Evolutionary conservation across 441 rosid genomes (phyloP).

Genomic region (Erodium trifolium): DNA sequence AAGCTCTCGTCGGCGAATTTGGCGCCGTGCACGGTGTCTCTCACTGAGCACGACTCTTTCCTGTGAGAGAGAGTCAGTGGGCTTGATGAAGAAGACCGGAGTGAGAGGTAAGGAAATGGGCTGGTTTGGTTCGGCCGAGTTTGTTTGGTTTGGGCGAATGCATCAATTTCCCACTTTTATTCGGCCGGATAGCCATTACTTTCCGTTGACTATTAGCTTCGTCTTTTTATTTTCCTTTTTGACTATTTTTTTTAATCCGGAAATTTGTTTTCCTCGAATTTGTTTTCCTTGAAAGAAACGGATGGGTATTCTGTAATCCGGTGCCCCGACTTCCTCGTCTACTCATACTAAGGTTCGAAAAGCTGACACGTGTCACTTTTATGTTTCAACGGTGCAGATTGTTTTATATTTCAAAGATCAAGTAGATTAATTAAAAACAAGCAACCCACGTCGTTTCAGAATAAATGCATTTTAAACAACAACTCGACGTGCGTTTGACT

Average conservation of each 20-base stretch:
- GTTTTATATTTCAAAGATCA: background rate
- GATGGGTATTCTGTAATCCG: background rate
- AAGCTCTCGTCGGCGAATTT: slow-evolving; percentile 7
- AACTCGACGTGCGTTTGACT: too few species aligned
- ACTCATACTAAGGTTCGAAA: background rate
- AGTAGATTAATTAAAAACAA: too few species aligned
- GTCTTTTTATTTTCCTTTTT: background rate
- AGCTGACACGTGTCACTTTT: background rate
- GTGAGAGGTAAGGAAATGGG: background rate
- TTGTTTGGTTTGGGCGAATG: background rate
- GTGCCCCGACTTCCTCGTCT: background rate
- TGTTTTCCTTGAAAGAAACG: too few species aligned
- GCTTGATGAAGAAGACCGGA: slow-evolving; percentile 2
- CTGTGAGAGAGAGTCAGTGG: background rate
- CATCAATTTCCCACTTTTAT: slow-evolving; percentile 2
- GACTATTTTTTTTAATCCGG: background rate
- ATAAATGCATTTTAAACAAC: too few species aligned
- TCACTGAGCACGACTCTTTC: background rate
- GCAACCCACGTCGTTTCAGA: too few species aligned
- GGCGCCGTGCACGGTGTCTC: slow-evolving; percentile 1
- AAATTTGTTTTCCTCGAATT: too few species aligned
- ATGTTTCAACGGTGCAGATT: background rate
- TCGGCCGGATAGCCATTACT: background rate
- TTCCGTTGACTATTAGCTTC: slow-evolving; percentile 2
- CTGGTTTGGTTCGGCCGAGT: background rate